Conservation (phyloP, 768 basidiomycete genomes). For the Lyophyllum semitale region DNA sequence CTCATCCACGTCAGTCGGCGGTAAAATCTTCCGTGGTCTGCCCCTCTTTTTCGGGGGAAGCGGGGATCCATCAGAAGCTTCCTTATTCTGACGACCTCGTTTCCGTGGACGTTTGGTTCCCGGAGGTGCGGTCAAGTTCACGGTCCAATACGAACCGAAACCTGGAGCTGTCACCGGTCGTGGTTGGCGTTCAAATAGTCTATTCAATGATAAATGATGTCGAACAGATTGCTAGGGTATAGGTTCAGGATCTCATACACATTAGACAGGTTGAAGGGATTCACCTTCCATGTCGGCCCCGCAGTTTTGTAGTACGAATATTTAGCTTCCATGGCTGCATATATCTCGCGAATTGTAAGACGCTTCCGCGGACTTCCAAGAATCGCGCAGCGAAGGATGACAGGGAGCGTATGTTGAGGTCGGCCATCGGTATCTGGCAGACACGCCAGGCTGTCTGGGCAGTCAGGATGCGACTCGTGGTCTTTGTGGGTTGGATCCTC, state of each 20-base stretch:
- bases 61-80: slow-evolving; percentile 23
- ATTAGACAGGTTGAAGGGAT: slow-evolving; percentile 11
- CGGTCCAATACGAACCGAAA: slow-evolving; percentile 89
- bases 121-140: slow-evolving; percentile 82
- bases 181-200: slow-evolving; percentile 79
- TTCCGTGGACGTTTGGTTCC: slow-evolving; percentile 86
- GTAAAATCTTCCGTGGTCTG: slow-evolving; percentile 34
- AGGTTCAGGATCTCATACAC: slow-evolving; percentile 12
- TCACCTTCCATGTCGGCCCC: slow-evolving; percentile 84
- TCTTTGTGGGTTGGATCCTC: slow-evolving; percentile 15
- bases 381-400: slow-evolving; percentile 84
- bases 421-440: slow-evolving; percentile 77
- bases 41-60: slow-evolving; percentile 39
- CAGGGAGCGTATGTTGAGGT: slow-evolving; percentile 83
- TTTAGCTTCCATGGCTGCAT: slow-evolving; percentile 84
- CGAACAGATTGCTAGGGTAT: slow-evolving; percentile 77
- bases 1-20: slow-evolving; percentile 7
- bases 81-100: slow-evolving; percentile 65
- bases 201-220: slow-evolving; percentile 81
- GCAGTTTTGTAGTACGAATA: slow-evolving; percentile 81
- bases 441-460: slow-evolving; percentile 77
- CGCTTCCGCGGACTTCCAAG: slow-evolving; percentile 74
- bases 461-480: slow-evolving; percentile 71
- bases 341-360: slow-evolving; percentile 83
- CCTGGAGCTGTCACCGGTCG: slow-evolving; percentile 84